Evolutionary conservation across 495 filamentous ascomycete genomes (phyloP).

Genomic region (Letharia columbiana): DNA sequence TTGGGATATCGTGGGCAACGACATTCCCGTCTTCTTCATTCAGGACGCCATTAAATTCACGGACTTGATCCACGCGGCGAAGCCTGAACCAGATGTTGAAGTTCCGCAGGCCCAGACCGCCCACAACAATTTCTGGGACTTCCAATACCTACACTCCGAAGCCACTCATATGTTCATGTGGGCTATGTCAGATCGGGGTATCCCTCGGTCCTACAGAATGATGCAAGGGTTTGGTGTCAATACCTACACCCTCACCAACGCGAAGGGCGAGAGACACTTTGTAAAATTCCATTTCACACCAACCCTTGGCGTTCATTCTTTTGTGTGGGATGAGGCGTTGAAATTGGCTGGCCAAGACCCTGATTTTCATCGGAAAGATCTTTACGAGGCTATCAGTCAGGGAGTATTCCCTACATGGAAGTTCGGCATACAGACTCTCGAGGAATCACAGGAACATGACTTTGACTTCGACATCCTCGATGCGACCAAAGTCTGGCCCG

Average conservation of each 20-base stretch:
- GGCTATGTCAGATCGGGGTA: slow-evolving; percentile 69
- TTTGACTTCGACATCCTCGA: slow-evolving; percentile 91
- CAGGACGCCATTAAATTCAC: slow-evolving; percentile 67
- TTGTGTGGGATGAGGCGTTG: slow-evolving; percentile 83
- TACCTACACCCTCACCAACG: slow-evolving; percentile 67
- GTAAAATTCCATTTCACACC: slow-evolving; percentile 81
- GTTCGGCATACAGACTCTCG: slow-evolving; percentile 64
- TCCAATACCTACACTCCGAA: slow-evolving; percentile 52
- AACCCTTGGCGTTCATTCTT: slow-evolving; percentile 69
- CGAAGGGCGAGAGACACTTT: slow-evolving; percentile 60
- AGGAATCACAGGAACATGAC: slow-evolving; percentile 60
- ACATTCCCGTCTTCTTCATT: slow-evolving; percentile 64
- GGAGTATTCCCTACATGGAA: slow-evolving; percentile 47
- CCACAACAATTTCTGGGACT: slow-evolving; percentile 58
- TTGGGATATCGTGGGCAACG: slow-evolving; percentile 56
- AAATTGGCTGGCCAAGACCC: slow-evolving; percentile 77
- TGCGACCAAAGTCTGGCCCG: slow-evolving; percentile 88
- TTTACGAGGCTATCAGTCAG: slow-evolving; percentile 70
- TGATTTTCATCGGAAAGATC: slow-evolving; percentile 81
- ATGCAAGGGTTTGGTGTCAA: slow-evolving; percentile 92
- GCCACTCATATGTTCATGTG: slow-evolving; percentile 81
- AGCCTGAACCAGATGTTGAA: slow-evolving; percentile 78
- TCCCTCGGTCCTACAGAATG: slow-evolving; percentile 75
- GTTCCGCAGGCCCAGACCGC: slow-evolving; percentile 52
- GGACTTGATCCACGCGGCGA: slow-evolving; percentile 67